Conservation (phyloP, 805 yeast genomes). For the Jamesozyma rosinii region DNA sequence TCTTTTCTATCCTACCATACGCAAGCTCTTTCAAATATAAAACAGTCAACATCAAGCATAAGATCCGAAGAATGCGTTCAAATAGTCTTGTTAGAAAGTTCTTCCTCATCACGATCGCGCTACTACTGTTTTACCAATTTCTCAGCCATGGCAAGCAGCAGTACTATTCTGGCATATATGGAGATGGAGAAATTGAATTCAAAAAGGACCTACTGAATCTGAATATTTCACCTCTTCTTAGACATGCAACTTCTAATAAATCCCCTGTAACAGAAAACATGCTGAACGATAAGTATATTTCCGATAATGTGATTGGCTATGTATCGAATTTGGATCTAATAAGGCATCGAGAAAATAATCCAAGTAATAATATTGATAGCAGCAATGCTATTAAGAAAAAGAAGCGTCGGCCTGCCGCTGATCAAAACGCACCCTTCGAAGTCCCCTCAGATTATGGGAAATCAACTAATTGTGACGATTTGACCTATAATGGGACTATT, state of each 20-base stretch:
- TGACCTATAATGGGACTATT: conserved; percentile 3
- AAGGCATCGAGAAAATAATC: background rate
- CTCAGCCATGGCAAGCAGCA: too few species aligned
- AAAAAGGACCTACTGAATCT: conserved; percentile 9
- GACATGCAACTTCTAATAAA: conserved; percentile 1
- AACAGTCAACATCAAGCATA: too few species aligned
- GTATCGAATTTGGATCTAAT: conserved; percentile 10
- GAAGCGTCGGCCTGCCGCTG: background rate
- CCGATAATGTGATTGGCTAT: conserved; percentile 5
- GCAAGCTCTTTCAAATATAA: too few species aligned
- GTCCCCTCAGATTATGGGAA: conserved; percentile 3
- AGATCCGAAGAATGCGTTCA: too few species aligned
- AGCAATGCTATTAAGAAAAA: background rate
- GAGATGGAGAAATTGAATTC: conserved; percentile 9
- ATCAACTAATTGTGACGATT: conserved; percentile 5
- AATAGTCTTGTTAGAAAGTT: too few species aligned
- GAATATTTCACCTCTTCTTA: conserved; percentile 6
- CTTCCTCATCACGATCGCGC: too few species aligned
- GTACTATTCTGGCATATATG: background rate
- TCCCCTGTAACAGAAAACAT: conserved; percentile 6
- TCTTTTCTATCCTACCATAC: too few species aligned
- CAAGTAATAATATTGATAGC: background rate
- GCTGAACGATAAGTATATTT: conserved; percentile 2
- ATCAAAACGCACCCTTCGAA: background rate
- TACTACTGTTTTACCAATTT: too few species aligned